These are phyloP conservation scores for Coemansia sp. DNA, from an alignment of 192 early-diverging fungal genomes.

Conservation along the genomic window DNA sequence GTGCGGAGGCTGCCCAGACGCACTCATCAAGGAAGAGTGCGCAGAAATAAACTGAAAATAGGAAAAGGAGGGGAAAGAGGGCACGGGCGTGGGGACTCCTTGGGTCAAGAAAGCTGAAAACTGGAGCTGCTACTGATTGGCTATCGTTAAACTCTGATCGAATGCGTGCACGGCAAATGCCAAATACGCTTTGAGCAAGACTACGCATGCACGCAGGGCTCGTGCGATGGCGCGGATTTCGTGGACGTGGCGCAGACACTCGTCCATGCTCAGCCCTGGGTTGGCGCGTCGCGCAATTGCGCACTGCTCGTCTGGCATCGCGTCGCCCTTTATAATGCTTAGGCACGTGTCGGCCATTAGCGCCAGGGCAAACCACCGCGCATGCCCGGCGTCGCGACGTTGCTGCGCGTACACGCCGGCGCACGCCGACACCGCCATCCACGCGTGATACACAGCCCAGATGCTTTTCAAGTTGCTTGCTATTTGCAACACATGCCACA, in stretches of 20 bases:
- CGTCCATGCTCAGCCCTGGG: conserved; percentile 23
- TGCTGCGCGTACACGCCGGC: conserved; percentile 42
- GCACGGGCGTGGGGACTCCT: too few relatives aligned
- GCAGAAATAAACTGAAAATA: not conserved
- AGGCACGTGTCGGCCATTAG: conserved; percentile 30
- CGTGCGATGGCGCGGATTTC: conserved; percentile 45
- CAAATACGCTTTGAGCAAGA: conserved; percentile 28
- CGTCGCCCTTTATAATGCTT: conserved; percentile 12
- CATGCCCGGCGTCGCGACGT: conserved; percentile 41
- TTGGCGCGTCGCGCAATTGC: conserved; percentile 35
- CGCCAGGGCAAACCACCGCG: conserved; percentile 42
- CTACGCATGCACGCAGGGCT: conserved; percentile 20
- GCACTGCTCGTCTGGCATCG: conserved; percentile 35
- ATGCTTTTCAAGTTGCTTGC: conserved; percentile 21
- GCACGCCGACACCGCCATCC: conserved; percentile 44
- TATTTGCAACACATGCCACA: conserved; percentile 24
- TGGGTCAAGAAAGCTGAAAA: too few relatives aligned
- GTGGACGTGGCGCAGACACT: conserved; percentile 48
- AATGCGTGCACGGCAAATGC: conserved; percentile 9
- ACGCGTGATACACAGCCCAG: conserved; percentile 36
- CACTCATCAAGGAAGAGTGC: conserved; percentile 1
- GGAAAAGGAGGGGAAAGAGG: conserved; percentile 3
- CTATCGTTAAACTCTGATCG: conserved; percentile 7
- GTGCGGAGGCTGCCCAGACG: not conserved
- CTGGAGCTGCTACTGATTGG: conserved; percentile 17